A percentile compares a stretch with the other conserved stretches of the same genome.
Conservation (phyloP, 345 rosid genomes). For the Eucalyptus caleyi region DNA sequence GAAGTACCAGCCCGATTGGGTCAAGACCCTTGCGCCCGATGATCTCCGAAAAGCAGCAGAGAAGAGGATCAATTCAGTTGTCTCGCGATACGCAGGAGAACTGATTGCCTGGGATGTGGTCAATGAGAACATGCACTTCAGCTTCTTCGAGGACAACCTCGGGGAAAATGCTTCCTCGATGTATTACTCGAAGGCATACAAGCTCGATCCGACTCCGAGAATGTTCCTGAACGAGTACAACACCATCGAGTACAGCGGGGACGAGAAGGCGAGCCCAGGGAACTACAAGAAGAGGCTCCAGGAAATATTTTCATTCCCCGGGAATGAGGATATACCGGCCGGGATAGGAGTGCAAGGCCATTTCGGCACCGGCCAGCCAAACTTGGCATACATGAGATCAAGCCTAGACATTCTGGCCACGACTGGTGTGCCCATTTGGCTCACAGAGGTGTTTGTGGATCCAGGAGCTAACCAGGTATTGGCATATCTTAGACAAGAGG, state of each 20-base stretch:
- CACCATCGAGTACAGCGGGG: slow-evolving; percentile 40
- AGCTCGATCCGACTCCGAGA: slow-evolving; percentile 35
- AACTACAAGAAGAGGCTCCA: slow-evolving; percentile 29
- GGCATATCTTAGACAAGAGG: background rate
- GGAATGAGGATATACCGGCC: slow-evolving; percentile 17
- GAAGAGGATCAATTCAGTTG: slow-evolving; percentile 43
- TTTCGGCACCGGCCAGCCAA: slow-evolving; percentile 35
- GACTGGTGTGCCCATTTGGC: slow-evolving; percentile 63
- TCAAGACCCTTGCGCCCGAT: slow-evolving; percentile 14
- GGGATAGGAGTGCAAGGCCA: slow-evolving; percentile 84
- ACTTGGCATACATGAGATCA: slow-evolving; percentile 71
- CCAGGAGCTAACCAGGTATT: slow-evolving; percentile 24
- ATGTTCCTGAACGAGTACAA: slow-evolving; percentile 77
- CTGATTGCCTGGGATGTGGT: slow-evolving; percentile 78
- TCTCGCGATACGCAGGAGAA: slow-evolving; percentile 50
- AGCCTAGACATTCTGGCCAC: slow-evolving; percentile 50
- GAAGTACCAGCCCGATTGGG: slow-evolving; percentile 56
- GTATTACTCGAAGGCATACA: slow-evolving; percentile 20
- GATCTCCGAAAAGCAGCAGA: slow-evolving; percentile 29
- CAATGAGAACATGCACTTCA: slow-evolving; percentile 74
- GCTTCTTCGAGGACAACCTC: slow-evolving; percentile 59
- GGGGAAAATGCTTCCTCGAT: slow-evolving; percentile 43
- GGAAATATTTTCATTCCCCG: slow-evolving; percentile 42
- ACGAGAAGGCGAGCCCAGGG: slow-evolving; percentile 6
- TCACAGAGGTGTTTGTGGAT: slow-evolving; percentile 50